These are phyloP conservation scores for Colletotrichum sidae DNA, from an alignment of 2,329 filamentous ascomycete genomes.

Conservation along the genomic window DNA sequence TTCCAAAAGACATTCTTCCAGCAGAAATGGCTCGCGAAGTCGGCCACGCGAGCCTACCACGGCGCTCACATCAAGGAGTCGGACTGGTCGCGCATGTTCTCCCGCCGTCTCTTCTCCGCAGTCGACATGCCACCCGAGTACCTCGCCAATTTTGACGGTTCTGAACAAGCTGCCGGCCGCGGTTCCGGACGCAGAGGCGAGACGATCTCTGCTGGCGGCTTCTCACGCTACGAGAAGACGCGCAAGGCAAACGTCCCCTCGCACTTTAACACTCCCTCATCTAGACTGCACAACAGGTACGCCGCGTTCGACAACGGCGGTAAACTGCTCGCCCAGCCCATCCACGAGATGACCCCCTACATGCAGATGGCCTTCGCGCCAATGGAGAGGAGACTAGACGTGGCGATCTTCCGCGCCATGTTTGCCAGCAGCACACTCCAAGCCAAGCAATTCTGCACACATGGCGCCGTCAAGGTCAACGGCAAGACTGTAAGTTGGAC, in stretches of 20 bases:
- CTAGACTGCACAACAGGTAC: not conserved
- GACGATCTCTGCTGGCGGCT: constrained; percentile 41
- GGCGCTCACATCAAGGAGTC: constrained; percentile 94
- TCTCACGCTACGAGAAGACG: constrained; percentile 38
- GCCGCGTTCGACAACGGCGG: not conserved
- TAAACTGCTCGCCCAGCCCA: constrained; percentile 47
- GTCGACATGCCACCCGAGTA: constrained; percentile 86
- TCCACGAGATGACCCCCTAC: constrained; percentile 76
- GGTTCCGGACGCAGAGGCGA: constrained; percentile 72
- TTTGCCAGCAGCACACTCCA: constrained; percentile 95
- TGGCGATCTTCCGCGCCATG: constrained; percentile 91
- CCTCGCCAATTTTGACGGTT: constrained; percentile 84
- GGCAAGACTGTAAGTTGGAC: constrained; percentile 80
- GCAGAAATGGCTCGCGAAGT: constrained; percentile 97
- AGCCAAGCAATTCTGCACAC: constrained; percentile 92
- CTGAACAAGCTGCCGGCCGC: constrained; percentile 83
- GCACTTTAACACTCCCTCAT: not conserved
- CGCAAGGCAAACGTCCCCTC: not conserved
- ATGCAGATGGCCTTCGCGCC: constrained; percentile 97
- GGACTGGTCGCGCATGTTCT: constrained; percentile 95
- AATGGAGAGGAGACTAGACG: constrained; percentile 89
- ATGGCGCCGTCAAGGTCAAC: constrained; percentile 95
- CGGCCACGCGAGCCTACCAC: constrained; percentile 86
- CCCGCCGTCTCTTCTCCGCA: constrained; percentile 81
- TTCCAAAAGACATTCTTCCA: constrained; percentile 84